Base-by-base conservation (phyloP, 208 protist species). In the Acanthamoeba quina region DNA sequence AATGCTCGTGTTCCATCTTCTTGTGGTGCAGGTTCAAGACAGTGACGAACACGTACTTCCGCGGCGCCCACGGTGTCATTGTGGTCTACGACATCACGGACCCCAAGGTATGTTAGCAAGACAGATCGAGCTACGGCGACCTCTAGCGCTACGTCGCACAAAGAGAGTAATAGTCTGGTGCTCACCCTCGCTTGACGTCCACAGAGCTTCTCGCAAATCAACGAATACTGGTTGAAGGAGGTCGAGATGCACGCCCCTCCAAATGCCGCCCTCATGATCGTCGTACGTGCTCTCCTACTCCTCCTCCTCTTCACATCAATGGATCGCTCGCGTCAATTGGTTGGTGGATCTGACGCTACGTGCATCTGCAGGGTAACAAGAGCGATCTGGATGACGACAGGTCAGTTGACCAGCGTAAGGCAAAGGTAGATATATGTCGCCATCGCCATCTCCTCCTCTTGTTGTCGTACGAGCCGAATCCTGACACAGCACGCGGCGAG, bases 21-120 rank as follows among this genome's bases (percentile, higher is more conserved):
- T 47, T 26, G 37, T 7, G 6, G 26, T n/a, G 10, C 47, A 88
- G 80, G 49, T 88, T 88, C 80, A 88, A 88, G 80, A 88, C 80
- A 49, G 80, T 88, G 54, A 88, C 80, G 15, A 88, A 88, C 52
- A 88, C 80, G 21, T 88, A 88, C 80, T 88, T 88, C 80, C 47
- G 80, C 9, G 80, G 80, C 9, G 80, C 80, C 19, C 80, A 88
- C 54, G 80, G 80, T 11, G 80, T 88, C 17, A 88, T 88, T 34
- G 17, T 88, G 13, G 80, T 88, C 49, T 88, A 88, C 24, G 80
- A 88, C 80, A 88, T 88, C 80, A 88, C 80, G 6, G 80, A 88
- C n/a, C 47, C 52, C 31, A 78, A 78, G 66, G 66, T 41, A 74
- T 6, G 29, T 5, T n/a, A 47, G 41, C 41, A 47, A 47, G 41